Conservation (phyloP, 2,329 filamentous ascomycete genomes). For the Paraphaeosphaeria sporulosa region DNA sequence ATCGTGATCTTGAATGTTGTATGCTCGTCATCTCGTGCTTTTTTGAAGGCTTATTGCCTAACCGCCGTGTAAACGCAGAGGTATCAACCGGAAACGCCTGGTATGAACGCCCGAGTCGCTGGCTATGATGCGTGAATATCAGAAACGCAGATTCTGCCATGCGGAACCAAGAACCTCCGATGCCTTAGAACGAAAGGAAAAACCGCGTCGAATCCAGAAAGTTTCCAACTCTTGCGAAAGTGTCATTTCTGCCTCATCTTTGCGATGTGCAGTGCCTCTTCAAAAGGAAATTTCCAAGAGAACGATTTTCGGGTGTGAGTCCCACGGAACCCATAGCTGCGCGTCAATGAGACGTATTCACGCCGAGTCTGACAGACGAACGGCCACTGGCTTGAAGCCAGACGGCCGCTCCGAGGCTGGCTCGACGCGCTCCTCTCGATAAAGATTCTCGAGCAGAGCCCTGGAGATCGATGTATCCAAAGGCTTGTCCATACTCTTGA, state of each 20-base stretch:
- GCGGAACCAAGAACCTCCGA: slow-evolving; percentile 9
- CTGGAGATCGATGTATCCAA: slow-evolving; percentile 27
- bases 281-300: background rate
- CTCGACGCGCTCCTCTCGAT: slow-evolving; percentile 45
- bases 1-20: slow-evolving; percentile 31
- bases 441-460: slow-evolving; percentile 36
- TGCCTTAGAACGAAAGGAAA: slow-evolving; percentile 2
- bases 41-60: slow-evolving; percentile 26
- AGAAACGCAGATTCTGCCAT: slow-evolving; percentile 18
- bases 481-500: slow-evolving; percentile 35
- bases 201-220: background rate
- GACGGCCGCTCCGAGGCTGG: slow-evolving; percentile 46
- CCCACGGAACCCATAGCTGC: slow-evolving; percentile 7
- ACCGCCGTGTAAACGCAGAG: slow-evolving; percentile 4
- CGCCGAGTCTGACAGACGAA: slow-evolving; percentile 19
- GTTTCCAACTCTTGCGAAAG: background rate
- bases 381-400: slow-evolving; percentile 43
- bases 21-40: slow-evolving; percentile 42
- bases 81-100: slow-evolving; percentile 28
- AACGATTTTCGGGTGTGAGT: too few species aligned
- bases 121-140: slow-evolving; percentile 45
- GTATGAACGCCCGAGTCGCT: slow-evolving; percentile 41
- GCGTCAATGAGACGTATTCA: background rate
- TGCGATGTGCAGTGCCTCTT: background rate
- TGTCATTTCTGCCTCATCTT: background rate